Evolutionary conservation across 2,329 filamentous ascomycete species (phyloP).

Genomic region (Diaporthe destruens): DNA sequence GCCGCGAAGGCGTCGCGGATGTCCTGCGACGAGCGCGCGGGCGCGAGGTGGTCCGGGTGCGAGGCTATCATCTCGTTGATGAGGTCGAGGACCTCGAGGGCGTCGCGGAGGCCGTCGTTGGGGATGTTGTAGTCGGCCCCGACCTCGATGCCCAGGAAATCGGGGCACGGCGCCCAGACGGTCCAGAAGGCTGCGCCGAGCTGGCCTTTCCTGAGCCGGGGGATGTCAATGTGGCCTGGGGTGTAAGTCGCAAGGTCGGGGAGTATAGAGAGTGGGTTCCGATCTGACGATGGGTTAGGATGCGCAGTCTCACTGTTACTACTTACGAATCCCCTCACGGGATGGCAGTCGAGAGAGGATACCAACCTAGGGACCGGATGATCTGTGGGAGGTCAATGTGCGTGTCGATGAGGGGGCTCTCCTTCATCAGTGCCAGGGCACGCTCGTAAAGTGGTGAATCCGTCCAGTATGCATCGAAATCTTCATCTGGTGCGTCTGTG

Average conservation of each 20-base stretch:
- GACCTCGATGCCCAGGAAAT: conserved; percentile 46
- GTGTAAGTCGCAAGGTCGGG: conserved; percentile 40
- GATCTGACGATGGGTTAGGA: neutral
- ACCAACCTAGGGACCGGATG: conserved; percentile 36
- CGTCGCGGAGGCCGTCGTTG: conserved; percentile 45
- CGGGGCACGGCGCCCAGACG: conserved; percentile 48
- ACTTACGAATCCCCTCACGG: conserved; percentile 43
- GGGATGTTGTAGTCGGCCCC: conserved; percentile 41
- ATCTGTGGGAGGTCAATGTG: conserved; percentile 52
- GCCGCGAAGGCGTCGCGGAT: conserved; percentile 44
- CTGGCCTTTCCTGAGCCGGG: conserved; percentile 41
- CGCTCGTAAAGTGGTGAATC: conserved; percentile 7
- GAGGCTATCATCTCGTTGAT: conserved; percentile 36
- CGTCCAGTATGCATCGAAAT: conserved; percentile 29
- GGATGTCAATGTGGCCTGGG: conserved; percentile 51
- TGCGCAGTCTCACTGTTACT: conserved; percentile 45
- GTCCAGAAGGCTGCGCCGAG: conserved; percentile 51
- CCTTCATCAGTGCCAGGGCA: conserved; percentile 32
- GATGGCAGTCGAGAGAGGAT: neutral
- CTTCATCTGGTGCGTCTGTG: neutral
- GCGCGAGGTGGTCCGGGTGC: conserved; percentile 29
- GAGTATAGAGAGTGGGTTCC: conserved; percentile 25
- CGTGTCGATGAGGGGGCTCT: conserved; percentile 50
- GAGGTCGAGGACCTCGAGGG: conserved; percentile 43
- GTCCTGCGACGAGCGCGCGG: conserved; percentile 43